phyloP scores from a whole-genome alignment of 2,329 filamentous ascomycete genomes.

The Cordyceps javanica region DNA sequence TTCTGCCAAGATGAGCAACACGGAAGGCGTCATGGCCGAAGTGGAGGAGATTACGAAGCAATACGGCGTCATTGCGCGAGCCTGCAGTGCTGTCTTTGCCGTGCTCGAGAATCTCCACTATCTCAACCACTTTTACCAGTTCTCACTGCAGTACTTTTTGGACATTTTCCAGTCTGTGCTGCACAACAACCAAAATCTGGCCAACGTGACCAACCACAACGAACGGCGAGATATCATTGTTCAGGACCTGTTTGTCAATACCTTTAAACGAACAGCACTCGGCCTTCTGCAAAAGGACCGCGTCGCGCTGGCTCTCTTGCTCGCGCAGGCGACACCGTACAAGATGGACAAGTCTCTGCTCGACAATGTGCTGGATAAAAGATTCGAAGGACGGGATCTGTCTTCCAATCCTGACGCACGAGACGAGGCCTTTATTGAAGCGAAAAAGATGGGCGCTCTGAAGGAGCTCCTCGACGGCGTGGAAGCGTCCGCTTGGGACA shows the following conservation, averaged over 20 bases:
- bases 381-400: conserved; percentile 69
- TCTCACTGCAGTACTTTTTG: conserved; percentile 96
- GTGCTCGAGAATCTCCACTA: conserved; percentile 96
- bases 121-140: conserved; percentile 99
- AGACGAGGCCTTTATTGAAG: conserved; percentile 62
- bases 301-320: conserved; percentile 87
- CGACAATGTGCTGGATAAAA: conserved; percentile 76
- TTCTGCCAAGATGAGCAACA: conserved; percentile 91
- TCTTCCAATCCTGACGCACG: conserved; percentile 60
- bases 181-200: conserved; percentile 68
- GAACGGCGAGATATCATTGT: conserved; percentile 83
- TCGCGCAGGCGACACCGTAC: conserved; percentile 93
- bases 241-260: conserved; percentile 81
- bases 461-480: conserved; percentile 64
- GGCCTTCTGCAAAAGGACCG: conserved; percentile 90
- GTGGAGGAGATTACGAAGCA: conserved; percentile 93
- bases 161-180: conserved; percentile 95
- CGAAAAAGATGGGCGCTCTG: conserved; percentile 64
- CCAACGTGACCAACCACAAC: conserved; percentile 66
- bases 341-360: conserved; percentile 88
- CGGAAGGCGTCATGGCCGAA: conserved; percentile 95
- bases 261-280: conserved; percentile 89
- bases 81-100: conserved; percentile 95
- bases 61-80: conserved; percentile 87
- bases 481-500: conserved; percentile 63